A percentile compares a stretch with the other conserved stretches of the same genome.
Conservation (phyloP, 495 filamentous ascomycete genomes). For the Achaetomiella virescens region DNA sequence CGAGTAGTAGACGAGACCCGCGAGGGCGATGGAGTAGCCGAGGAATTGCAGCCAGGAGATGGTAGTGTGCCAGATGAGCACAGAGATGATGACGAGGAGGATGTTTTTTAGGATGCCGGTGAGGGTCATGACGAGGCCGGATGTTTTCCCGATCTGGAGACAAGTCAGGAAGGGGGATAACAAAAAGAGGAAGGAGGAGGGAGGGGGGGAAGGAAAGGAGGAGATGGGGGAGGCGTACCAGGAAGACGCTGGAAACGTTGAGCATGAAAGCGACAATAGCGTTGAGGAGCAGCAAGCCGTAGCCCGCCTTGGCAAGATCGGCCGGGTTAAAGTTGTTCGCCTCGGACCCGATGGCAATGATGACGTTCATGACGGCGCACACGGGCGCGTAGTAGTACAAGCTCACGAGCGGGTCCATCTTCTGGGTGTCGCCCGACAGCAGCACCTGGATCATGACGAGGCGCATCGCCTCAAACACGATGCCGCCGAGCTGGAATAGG, state of each 20-base stretch:
- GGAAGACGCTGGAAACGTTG: conserved; percentile 69
- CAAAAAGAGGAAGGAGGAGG: too few relatives aligned
- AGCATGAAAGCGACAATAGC: conserved; percentile 69
- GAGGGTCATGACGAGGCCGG: conserved; percentile 68
- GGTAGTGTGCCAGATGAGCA: conserved; percentile 59
- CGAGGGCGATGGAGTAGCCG: conserved; percentile 60
- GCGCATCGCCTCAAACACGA: conserved; percentile 69
- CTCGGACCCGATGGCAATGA: conserved; percentile 59
- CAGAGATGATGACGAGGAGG: conserved; percentile 57
- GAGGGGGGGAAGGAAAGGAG: background rate
- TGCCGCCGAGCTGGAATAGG: conserved; percentile 61
- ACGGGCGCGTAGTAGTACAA: conserved; percentile 82
- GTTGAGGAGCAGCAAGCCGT: conserved; percentile 54
- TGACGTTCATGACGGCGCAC: conserved; percentile 67
- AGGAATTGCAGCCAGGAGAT: conserved; percentile 54
- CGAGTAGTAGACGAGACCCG: conserved; percentile 61
- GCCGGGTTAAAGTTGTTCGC: conserved; percentile 44
- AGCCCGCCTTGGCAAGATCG: conserved; percentile 52
- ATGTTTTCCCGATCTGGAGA: conserved; percentile 69
- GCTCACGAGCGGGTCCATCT: conserved; percentile 79
- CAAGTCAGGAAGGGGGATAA: background rate
- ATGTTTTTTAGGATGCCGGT: conserved; percentile 74
- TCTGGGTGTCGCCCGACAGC: conserved; percentile 56
- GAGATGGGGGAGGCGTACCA: conserved; percentile 43
- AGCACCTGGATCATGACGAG: conserved; percentile 72